phyloP scores from a whole-genome alignment of 1,284 basidiomycete species.

The Limonomyces culmigenus region DNA sequence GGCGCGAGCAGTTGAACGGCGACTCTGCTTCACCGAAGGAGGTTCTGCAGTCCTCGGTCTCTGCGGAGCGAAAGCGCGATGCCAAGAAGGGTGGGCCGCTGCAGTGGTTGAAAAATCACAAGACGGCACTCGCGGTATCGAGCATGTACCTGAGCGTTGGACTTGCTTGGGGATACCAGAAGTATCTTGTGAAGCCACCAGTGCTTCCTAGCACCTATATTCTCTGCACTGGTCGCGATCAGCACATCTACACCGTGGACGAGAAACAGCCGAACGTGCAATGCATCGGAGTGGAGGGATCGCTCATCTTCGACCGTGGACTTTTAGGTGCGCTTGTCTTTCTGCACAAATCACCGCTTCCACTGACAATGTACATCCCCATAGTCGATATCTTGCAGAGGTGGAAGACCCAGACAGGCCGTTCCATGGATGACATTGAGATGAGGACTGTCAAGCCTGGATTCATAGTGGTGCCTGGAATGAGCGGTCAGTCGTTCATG shows the following conservation, averaged over 20 bases:
- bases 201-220: no score
- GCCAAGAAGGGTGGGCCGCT: no score
- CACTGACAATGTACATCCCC: constrained; percentile 16
- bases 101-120: no score
- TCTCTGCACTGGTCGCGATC: no score
- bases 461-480: constrained; percentile 46
- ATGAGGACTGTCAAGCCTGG: constrained; percentile 34
- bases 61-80: no score
- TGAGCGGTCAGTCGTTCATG: constrained; percentile 38
- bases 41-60: no score
- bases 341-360: constrained; percentile 5
- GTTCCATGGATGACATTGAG: constrained; percentile 8
- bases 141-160: no score
- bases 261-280: constrained; percentile 26
- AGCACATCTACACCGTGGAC: constrained; percentile 51
- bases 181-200: no score
- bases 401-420: constrained; percentile 4
- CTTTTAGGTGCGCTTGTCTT: constrained; percentile 28
- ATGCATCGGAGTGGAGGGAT: constrained; percentile 38
- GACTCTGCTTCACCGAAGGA: no score
- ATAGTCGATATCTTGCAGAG: constrained; percentile 3
- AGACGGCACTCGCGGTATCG: no score
- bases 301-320: constrained; percentile 34
- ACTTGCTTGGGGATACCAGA: no score
- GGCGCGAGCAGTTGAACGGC: no score